Conservation (phyloP, 2,329 filamentous ascomycete genomes). For the Cordyceps sp. region DNA sequence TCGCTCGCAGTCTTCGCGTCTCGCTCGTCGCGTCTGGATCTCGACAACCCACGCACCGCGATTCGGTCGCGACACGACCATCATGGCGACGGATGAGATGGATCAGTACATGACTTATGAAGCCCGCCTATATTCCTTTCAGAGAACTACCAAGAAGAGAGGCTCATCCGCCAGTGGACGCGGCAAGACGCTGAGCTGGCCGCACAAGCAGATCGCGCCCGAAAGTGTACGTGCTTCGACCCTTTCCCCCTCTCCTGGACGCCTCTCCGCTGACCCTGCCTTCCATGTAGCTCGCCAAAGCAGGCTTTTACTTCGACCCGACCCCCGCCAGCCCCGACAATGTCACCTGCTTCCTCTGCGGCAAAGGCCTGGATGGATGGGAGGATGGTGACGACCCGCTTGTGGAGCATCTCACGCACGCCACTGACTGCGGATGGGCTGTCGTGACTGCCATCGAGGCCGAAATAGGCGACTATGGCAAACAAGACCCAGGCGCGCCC, state of each 20-base stretch:
- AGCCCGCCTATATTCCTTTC: slow-evolving; percentile 68
- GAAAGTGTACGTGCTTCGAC: slow-evolving; percentile 11
- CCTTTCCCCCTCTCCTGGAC: not conserved
- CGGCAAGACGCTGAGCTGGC: slow-evolving; percentile 54
- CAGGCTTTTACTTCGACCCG: slow-evolving; percentile 83
- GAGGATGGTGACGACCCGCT: slow-evolving; percentile 73
- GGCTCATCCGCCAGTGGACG: slow-evolving; percentile 42
- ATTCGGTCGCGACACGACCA: slow-evolving; percentile 1
- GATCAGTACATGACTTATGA: slow-evolving; percentile 47
- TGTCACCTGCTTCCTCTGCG: slow-evolving; percentile 75
- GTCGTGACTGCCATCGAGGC: slow-evolving; percentile 48
- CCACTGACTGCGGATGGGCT: slow-evolving; percentile 74
- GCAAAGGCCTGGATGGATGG: slow-evolving; percentile 78
- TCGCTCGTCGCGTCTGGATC: slow-evolving; percentile 4
- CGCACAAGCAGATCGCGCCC: slow-evolving; percentile 35
- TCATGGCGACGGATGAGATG: slow-evolving; percentile 19
- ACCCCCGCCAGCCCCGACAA: slow-evolving; percentile 66
- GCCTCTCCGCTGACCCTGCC: slow-evolving; percentile 7
- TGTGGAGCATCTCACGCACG: slow-evolving; percentile 71
- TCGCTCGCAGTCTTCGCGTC: not conserved
- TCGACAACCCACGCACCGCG: not conserved
- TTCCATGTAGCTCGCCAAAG: slow-evolving; percentile 55
- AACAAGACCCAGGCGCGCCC: slow-evolving; percentile 58
- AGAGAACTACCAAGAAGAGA: slow-evolving; percentile 49
- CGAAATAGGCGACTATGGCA: slow-evolving; percentile 41